Evolutionary conservation across 1,284 basidiomycete species (phyloP), one percentile per base, ranked within the genome.

Genomic region (Apiotrichum domesticum): DNA sequence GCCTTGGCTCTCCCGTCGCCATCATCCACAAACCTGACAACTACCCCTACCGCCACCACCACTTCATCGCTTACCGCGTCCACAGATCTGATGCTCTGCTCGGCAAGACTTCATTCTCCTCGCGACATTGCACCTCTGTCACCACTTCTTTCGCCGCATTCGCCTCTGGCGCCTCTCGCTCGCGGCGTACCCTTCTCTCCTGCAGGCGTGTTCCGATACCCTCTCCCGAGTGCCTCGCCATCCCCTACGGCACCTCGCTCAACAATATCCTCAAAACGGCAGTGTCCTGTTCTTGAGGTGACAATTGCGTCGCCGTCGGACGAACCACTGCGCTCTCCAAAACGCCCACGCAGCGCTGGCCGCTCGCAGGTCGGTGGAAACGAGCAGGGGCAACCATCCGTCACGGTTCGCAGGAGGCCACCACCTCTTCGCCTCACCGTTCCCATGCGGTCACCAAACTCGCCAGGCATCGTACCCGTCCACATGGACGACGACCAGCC

Each of bases 31-130:
- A n/a, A 35, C 51, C 7, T 15, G 13, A 8, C 35, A 3, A n/a
- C 40, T 47, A 49, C 33, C 8, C 21, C 42, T 15, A 44, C 51
- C 33, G 11, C 40, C 32, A 10, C 47, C 47, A 29, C n/a, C 35
- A 29, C 29, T 29, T 29, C 29, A 35, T 42, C 52, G 11, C 46
- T 11, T 13, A 10, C 53, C 41, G 29, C 40, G 39, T 21, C 29
- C 11, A 42, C 52, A 42, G 55, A 40, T 47, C 55, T 56, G 37
- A 56, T 56, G 55, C 55, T 56, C 40, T 48, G 55, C 40, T 43
- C 43, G 14, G 37, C 50, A 34, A 14, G 50, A 34, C 37, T 50
- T 15, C 50, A 45, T 33, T 56, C 50, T 7, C 50, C 49, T 7
- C 37, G 37, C 55, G 55, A 56, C 43, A 44, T 56, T 21, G 45